Base-by-base conservation (phyloP, 768 basidiomycete species). In the Lepiota brunneoincarnata region DNA sequence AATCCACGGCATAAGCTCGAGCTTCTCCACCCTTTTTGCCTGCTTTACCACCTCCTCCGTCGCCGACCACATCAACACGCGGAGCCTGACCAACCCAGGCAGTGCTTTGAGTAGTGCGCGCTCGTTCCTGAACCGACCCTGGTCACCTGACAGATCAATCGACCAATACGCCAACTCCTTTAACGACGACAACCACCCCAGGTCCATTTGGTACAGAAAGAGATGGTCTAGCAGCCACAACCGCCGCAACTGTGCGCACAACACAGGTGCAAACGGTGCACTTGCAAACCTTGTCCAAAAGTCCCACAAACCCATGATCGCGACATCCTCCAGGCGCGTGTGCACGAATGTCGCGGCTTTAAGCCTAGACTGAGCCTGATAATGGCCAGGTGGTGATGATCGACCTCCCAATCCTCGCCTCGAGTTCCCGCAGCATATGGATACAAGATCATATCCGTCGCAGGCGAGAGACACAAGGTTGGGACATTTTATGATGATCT, bases 281-380 rank as follows among this genome's bases (percentile, higher is more conserved):
- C n/a, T 26, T 3, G 21, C 20, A 24, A 52, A 52, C 4, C 14
- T 31, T 6, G 42, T 12, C 51, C 51, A 52, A 24, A 52, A 52
- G 18, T 45, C 51, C 51, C 51, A 52, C 20, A 45, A 35, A 4
- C 51, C 51, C 51, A 52, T 45, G 20, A 52, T 45, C 9, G 51
- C 44, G 35, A 52, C 20, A 34, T 45, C 34, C 3, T 21, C 23
- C n/a, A 52, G 34, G 14, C 26, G 42, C 2, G 41, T 52, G 24
- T 52, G 51, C 12, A 17, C 20, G 42, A 52, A 52, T 15, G 18
- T 12, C 9, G 28, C 35, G 11, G 42, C 21, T n/a, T n/a, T n/a
- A n/a, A n/a, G n/a, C n/a, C n/a, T n/a, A n/a, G n/a, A n/a, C n/a
- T n/a, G n/a, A n/a, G n/a, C n/a, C n/a, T n/a, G n/a, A n/a, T n/a